Percentiles rank a stretch among this genome's conserved stretches.
Evolutionary conservation across 2,329 filamentous ascomycete genomes (phyloP).

Genomic region (Aphanocladium album): DNA sequence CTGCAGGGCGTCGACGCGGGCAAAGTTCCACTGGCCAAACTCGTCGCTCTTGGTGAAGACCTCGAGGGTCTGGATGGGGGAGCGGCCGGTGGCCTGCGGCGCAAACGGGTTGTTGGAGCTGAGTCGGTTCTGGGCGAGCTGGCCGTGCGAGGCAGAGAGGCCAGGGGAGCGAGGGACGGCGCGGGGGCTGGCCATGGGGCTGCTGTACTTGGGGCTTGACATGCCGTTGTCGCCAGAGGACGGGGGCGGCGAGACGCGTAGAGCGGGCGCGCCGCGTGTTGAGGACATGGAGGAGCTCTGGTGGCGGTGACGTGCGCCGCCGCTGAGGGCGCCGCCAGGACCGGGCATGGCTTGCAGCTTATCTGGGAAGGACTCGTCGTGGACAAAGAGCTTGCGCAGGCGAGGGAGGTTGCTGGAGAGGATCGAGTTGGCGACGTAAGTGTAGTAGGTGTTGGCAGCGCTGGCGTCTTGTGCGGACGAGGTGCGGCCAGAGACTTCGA

Average conservation of each 20-base stretch:
- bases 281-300: conserved; percentile 30
- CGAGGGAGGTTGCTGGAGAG: conserved; percentile 69
- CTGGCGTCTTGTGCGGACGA: conserved; percentile 52
- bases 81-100: conserved; percentile 25
- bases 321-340: conserved; percentile 40
- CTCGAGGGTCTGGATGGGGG: conserved; percentile 51
- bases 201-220: conserved; percentile 19
- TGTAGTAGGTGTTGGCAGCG: conserved; percentile 65
- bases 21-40: conserved; percentile 54
- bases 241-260: conserved; percentile 21
- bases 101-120: conserved; percentile 59
- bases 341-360: conserved; percentile 68
- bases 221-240: neutral
- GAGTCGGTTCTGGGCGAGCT: conserved; percentile 37
- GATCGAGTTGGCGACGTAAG: conserved; percentile 79
- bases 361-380: conserved; percentile 78
- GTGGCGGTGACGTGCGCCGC: conserved; percentile 18
- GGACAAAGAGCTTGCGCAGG: conserved; percentile 75
- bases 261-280: conserved; percentile 18
- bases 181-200: conserved; percentile 6
- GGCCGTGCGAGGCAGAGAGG: conserved; percentile 19
- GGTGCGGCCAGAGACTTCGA: conserved; percentile 66
- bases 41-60: conserved; percentile 57
- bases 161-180: conserved; percentile 21
- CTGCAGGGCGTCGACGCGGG: conserved; percentile 38